phyloP scores from a whole-genome alignment of 768 basidiomycete species.

The Macrolepiota dolichaula region DNA sequence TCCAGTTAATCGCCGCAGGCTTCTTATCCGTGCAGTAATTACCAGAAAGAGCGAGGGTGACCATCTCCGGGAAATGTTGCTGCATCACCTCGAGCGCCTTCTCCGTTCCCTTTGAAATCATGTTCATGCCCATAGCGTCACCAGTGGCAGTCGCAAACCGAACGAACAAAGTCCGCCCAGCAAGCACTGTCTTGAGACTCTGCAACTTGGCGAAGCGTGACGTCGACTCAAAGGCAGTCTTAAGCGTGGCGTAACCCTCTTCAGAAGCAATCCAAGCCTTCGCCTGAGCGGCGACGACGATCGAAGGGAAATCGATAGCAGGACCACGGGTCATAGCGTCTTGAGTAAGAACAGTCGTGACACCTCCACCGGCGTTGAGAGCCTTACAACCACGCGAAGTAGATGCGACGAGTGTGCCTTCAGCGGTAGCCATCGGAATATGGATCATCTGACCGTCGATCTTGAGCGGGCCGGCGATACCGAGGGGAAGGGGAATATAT shows the following conservation, averaged over 20 bases:
- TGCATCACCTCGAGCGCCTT: conserved; percentile 83
- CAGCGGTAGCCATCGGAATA: conserved; percentile 99
- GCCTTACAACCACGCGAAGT: conserved; percentile 98
- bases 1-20: conserved; percentile 99
- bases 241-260: conserved; percentile 73
- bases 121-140: conserved; percentile 99
- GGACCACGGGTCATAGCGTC: conserved; percentile 99
- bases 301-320: conserved; percentile 90
- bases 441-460: conserved; percentile 82
- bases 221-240: conserved; percentile 89
- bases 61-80: conserved; percentile 85
- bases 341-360: conserved; percentile 85
- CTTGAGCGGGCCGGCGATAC: conserved; percentile 92
- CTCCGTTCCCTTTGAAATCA: conserved; percentile 99
- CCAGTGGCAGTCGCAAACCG: conserved; percentile 94
- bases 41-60: conserved; percentile 85
- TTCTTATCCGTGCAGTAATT: conserved; percentile 99
- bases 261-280: conserved; percentile 83
- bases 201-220: conserved; percentile 89
- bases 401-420: conserved; percentile 96
- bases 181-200: conserved; percentile 83
- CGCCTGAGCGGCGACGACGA: conserved; percentile 78
- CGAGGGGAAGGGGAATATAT: conserved; percentile 93
- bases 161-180: conserved; percentile 90
- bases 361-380: conserved; percentile 93